phyloP scores from a whole-genome alignment of 2,329 filamentous ascomycete species.

The Myriosclerotinia duriaeana region DNA sequence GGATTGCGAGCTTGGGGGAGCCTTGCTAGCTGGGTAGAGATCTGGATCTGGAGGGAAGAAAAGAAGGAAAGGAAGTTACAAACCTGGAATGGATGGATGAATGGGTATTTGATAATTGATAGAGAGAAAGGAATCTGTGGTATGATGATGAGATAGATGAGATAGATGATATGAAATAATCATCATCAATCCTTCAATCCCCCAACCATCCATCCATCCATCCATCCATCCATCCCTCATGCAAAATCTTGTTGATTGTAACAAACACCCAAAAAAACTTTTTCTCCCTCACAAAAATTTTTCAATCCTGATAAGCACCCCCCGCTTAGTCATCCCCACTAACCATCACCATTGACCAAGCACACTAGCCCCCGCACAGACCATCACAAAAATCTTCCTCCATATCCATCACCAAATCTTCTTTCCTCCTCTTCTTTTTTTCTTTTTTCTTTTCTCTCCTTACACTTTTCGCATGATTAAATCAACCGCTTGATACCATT shows the following conservation, averaged over 20 bases:
- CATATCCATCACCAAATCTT: no score
- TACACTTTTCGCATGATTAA: conserved; percentile 35
- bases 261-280: background rate
- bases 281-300: background rate
- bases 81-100: no score
- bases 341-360: background rate
- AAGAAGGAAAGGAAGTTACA: no score
- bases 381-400: background rate
- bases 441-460: conserved; percentile 29
- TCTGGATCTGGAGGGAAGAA: background rate
- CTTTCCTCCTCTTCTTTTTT: no score
- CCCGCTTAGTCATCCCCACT: conserved; percentile 14
- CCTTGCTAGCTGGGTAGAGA: background rate
- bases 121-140: no score
- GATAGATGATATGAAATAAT: no score
- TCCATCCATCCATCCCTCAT: background rate
- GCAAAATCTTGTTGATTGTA: background rate
- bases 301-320: background rate
- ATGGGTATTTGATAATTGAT: no score
- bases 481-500: conserved; percentile 37
- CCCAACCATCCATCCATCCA: no score
- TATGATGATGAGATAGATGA: no score
- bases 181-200: no score
- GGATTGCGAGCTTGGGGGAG: background rate
- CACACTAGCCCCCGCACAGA: conserved; percentile 1